phyloP scores from a whole-genome alignment of 1,284 basidiomycete genomes.

The Rhodotorula sp. region DNA sequence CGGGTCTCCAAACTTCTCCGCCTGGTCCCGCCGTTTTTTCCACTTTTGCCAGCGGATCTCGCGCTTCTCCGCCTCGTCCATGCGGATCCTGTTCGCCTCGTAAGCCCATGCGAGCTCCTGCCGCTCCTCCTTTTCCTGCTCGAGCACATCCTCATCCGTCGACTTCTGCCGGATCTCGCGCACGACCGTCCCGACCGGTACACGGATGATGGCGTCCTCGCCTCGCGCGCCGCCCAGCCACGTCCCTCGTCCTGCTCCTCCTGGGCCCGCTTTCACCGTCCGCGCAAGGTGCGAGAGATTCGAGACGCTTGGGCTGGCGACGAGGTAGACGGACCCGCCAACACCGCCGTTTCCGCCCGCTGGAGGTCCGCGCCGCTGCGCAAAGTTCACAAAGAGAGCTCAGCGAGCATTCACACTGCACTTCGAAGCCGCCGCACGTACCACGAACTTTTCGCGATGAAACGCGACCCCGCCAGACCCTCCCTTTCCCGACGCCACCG shows the following conservation, averaged over 20 bases:
- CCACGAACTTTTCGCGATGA: conserved; percentile 49
- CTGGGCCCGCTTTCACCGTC: conserved; percentile 66
- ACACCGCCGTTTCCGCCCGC: conserved; percentile 86
- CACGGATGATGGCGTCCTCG: conserved; percentile 67
- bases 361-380: conserved; percentile 70
- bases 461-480: conserved; percentile 34
- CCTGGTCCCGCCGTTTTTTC: conserved; percentile 33
- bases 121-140: conserved; percentile 54
- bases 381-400: not conserved
- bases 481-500: conserved; percentile 26
- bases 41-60: conserved; percentile 36
- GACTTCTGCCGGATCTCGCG: conserved; percentile 54
- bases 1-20: conserved; percentile 25
- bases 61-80: conserved; percentile 37
- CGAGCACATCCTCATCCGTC: conserved; percentile 64
- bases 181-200: conserved; percentile 86
- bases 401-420: not conserved
- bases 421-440: conserved; percentile 67
- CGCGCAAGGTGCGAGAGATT: conserved; percentile 70
- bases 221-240: conserved; percentile 79
- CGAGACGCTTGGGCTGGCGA: conserved; percentile 70
- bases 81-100: conserved; percentile 34
- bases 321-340: conserved; percentile 80
- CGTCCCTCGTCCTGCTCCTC: conserved; percentile 71
- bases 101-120: conserved; percentile 63